Evolutionary conservation across 805 yeast genomes (phyloP), one percentile per base, ranked within the genome.

Genomic region (Candida dajiaensis): DNA sequence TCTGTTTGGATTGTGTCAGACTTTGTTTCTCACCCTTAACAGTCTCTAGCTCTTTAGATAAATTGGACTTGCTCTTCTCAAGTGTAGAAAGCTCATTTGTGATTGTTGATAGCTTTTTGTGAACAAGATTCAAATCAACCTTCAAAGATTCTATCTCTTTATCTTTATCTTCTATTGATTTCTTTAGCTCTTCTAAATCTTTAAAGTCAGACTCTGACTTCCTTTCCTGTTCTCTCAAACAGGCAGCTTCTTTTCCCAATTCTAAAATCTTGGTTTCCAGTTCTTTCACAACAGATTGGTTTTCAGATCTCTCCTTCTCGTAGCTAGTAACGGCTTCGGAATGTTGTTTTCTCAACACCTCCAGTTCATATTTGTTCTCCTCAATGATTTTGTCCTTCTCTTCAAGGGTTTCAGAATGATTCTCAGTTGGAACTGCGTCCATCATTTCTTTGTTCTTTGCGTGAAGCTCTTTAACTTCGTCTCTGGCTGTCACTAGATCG

Each of bases 401-500:
- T 31, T 47, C 37, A 43, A 52, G 42, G 26, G 38, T 37, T 21
- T 33, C 29, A 31, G 41, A 11, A 16, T 16, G 47, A 47, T 10
- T 39, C 33, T 10, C 44, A 47, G 38, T 23, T 35, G 16, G 23
- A 35, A 11, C 36, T 7, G 9, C 28, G 15, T 9, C 26, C 8
- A 5, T 22, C 12, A 33, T 38, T 22, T 43, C 40, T 3, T 40
- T 8, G n/a, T 57, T 61, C 36, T 16, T 33, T 3, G 13, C 18
- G 11, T 12, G 4, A 18, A 63, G 29, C 4, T 57, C 61, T 54
- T 83, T 82, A 19, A 81, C 43, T 45, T 77, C 67, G 40, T 84
- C 88, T 52, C 76, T 79, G 0, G 89, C 78, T 6, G 77, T 74
- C 1, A 89, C 95, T 8, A 89, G 69, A 42, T 88, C 95, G 56